Conservation (phyloP, 2,329 filamentous ascomycete genomes). For the Corynespora cassiicola region DNA sequence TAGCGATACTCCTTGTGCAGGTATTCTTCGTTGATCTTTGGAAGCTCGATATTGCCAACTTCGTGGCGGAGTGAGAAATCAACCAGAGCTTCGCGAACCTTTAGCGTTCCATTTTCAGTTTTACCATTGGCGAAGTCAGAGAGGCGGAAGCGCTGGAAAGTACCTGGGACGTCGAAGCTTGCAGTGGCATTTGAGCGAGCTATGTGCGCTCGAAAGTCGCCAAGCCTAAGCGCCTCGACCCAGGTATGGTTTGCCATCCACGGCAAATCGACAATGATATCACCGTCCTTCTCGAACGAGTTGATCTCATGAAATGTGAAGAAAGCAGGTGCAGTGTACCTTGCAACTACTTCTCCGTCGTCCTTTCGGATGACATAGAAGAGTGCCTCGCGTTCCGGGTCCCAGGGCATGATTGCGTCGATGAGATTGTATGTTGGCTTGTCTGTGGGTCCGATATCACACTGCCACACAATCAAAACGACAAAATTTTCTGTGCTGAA, state of each 20-base stretch:
- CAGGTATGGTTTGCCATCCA: slow-evolving; percentile 2
- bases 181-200: slow-evolving; percentile 1
- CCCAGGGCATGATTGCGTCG: slow-evolving; percentile 10
- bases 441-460: slow-evolving; percentile 1
- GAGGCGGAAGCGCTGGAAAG: slow-evolving; percentile 7
- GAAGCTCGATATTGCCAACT: slow-evolving; percentile 10
- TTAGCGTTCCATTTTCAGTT: not conserved
- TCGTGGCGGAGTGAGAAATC: slow-evolving; percentile 5
- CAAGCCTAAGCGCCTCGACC: slow-evolving; percentile 1
- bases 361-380: slow-evolving; percentile 13
- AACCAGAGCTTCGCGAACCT: not conserved
- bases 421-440: slow-evolving; percentile 27
- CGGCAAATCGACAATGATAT: slow-evolving; percentile 10
- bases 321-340: slow-evolving; percentile 9
- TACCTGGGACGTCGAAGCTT: slow-evolving; percentile 2
- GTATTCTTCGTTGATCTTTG: slow-evolving; percentile 10
- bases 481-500: slow-evolving; percentile 12
- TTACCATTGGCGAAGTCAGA: not conserved
- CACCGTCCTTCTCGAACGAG: slow-evolving; percentile 9
- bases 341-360: slow-evolving; percentile 7
- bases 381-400: slow-evolving; percentile 4
- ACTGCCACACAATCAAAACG: slow-evolving; percentile 10
- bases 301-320: slow-evolving; percentile 15
- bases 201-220: slow-evolving; percentile 1
- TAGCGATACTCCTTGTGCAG: slow-evolving; percentile 11